Percentiles rank a stretch among this genome's conserved stretches.
These are phyloP conservation scores for Pseudodiploospora longispora DNA, from an alignment of 2,329 filamentous ascomycete species.

Conservation along the genomic window DNA sequence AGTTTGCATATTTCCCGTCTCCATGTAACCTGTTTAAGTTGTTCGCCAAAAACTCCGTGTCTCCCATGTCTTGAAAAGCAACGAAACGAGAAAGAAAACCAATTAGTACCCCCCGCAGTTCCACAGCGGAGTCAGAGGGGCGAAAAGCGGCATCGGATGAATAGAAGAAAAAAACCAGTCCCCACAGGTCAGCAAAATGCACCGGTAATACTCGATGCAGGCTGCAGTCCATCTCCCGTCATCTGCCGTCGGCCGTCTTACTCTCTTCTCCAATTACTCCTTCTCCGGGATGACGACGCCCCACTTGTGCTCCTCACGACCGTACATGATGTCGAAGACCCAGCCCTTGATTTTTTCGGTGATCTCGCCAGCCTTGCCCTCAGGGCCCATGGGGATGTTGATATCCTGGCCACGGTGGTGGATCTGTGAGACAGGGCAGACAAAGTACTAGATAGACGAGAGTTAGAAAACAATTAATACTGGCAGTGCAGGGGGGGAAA, in stretches of 20 bases:
- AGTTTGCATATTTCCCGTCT: too few relatives aligned
- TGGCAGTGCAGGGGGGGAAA: constrained; percentile 14
- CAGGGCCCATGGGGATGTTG: constrained; percentile 49
- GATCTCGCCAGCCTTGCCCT: constrained; percentile 42
- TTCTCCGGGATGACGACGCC: constrained; percentile 59
- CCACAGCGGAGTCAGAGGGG: too few relatives aligned
- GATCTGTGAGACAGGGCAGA: constrained; percentile 60
- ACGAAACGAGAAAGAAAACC: too few relatives aligned
- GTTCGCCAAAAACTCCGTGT: constrained; percentile 7
- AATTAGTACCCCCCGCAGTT: too few relatives aligned
- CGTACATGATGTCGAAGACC: constrained; percentile 69
- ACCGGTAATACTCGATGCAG: too few relatives aligned
- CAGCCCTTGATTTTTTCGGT: constrained; percentile 57
- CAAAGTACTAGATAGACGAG: constrained; percentile 49
- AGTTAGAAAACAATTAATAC: constrained; percentile 11
- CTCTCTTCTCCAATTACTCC: constrained; percentile 19
- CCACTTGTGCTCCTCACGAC: constrained; percentile 60
- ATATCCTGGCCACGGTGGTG: constrained; percentile 59
- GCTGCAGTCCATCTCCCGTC: too few relatives aligned
- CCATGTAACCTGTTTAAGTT: background rate
- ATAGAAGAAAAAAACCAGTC: too few relatives aligned
- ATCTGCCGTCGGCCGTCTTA: too few relatives aligned
- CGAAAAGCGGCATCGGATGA: too few relatives aligned
- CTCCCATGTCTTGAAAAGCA: too few relatives aligned
- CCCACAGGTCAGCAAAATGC: too few relatives aligned